Evolutionary conservation across 768 basidiomycete genomes (phyloP), one percentile per base, ranked within the genome.

Genomic region (Strobilomyces echinocephalus): DNA sequence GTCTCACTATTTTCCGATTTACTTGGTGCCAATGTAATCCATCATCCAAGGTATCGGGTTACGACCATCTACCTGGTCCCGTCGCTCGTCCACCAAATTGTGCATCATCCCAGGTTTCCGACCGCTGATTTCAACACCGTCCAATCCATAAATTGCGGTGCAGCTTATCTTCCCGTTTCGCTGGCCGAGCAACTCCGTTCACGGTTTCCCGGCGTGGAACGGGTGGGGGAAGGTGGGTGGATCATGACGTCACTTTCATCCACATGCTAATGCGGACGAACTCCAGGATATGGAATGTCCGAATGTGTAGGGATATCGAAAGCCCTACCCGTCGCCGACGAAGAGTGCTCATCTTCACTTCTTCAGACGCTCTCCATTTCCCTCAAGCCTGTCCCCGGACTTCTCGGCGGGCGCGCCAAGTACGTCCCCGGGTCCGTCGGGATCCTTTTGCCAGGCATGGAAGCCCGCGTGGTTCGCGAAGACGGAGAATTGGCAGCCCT

Each of bases 251-350:
- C 44, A 2, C 21, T 41, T 34, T 46, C 26, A 14, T 21, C n/a
- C 31, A 20, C 24, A 24, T 24, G 24, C 24, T 24, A 24, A 18
- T 15, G 50, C 33, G 67, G 49, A 60, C n/a, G 12, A 26, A 14
- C 31, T 8, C 18, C 51, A 85, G 86, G 85, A 0, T 89, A 87
- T 59, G 88, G 88, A 20, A 79, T 87, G 77, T 85, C 85, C 0
- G 85, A 87, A 75, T 66, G 67, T 47, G 85, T 85, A 62, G 48
- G 85, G 69, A 20, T 42, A 49, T 33, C n/a, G 11, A 1, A 4
- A 4, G n/a, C 18, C 14, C 30, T 41, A 40, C 35, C 20, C 18
- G 12, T 40, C 39, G 18, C 20, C 21, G 18, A 30, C 18, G 46
- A 8, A 21, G 5, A n/a, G 31, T 11, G 9, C 47, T 50, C 6